Base-by-base conservation (phyloP, 305 asterid species). In the Petunia hybrid region DNA sequence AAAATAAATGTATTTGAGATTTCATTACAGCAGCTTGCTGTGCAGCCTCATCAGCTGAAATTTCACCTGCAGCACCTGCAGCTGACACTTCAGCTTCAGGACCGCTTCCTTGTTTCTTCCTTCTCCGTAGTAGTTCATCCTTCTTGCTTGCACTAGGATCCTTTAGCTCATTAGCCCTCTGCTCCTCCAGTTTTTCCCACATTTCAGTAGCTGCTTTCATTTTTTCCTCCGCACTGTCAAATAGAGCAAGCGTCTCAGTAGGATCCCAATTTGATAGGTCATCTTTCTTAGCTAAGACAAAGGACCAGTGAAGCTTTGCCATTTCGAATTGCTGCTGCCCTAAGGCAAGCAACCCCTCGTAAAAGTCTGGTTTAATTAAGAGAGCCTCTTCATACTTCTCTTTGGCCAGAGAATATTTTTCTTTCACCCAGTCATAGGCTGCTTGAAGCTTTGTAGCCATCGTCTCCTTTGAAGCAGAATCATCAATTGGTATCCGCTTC, bases 301-400 rank as follows among this genome's bases (percentile, higher is more conserved):
- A 94, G 3, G 98, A 96, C 98, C 98, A 96, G 40, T 94, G 95
- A 16, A 96, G 99, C 80, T 96, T 96, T 3, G 98, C 97, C 98
- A 96, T 94, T 85, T 96, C 99, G 82, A 96, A 96, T 71, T 96
- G 99, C 84, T 94, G 98, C 83, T 96, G 99, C 53, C 97, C 98
- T 8, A 96, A 84, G 43, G 98, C 98, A 80, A 96, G 74, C 22
- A 92, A 77, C 14, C 99, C 98, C 84, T 94, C 98, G 41, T 93
- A 92, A 78, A 96, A 96, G 81, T 96, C 97, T 0, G 94, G 93
- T 85, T 96, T 96, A 74, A 94, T 89, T 40, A 22, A 64, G 51
- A 96, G 85, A 16, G 98, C 95, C 87, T 93, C 91, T 84, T 94
- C 98, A 14, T 94, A 96, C 84, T 96, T 96, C 86, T 85, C 89